Conservation (phyloP, 139 green algal species). For the Haematococcus lacustris region DNA sequence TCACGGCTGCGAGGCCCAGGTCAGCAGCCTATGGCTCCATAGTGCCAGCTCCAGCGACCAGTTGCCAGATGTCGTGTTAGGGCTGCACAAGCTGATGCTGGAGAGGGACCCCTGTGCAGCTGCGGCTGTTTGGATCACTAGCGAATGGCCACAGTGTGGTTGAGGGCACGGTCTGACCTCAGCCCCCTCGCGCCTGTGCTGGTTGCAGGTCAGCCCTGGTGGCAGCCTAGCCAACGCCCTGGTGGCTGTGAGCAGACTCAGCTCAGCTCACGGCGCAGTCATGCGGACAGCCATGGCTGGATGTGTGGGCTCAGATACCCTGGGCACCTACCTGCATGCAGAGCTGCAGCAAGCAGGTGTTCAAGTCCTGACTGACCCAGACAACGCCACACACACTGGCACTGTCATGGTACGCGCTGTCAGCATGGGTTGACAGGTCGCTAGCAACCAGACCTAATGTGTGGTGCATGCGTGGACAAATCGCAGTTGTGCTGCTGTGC, state of each 20-base stretch:
- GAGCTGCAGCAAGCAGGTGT: slow-evolving; percentile 68
- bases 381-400: slow-evolving; percentile 10
- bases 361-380: slow-evolving; percentile 35
- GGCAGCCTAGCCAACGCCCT: slow-evolving; percentile 88
- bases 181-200: background rate
- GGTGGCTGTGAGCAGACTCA: slow-evolving; percentile 67
- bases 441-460: slow-evolving; percentile 19
- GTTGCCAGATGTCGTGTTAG: background rate
- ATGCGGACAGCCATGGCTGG: slow-evolving; percentile 67
- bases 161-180: slow-evolving; percentile 1
- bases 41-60: background rate
- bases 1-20: slow-evolving; percentile 20
- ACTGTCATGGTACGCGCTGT: slow-evolving; percentile 10
- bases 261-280: slow-evolving; percentile 23
- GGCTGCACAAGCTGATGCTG: background rate
- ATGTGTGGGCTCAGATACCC: slow-evolving; percentile 49
- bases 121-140: background rate
- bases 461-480: background rate
- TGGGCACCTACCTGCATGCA: slow-evolving; percentile 66
- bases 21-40: slow-evolving; percentile 2
- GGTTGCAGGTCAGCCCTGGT: slow-evolving; percentile 60
- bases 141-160: background rate
- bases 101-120: background rate
- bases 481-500: background rate
- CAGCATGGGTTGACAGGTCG: slow-evolving; percentile 31